Base-by-base conservation (phyloP, 140 eudicot species). In the Ambrosia hybrid region DNA sequence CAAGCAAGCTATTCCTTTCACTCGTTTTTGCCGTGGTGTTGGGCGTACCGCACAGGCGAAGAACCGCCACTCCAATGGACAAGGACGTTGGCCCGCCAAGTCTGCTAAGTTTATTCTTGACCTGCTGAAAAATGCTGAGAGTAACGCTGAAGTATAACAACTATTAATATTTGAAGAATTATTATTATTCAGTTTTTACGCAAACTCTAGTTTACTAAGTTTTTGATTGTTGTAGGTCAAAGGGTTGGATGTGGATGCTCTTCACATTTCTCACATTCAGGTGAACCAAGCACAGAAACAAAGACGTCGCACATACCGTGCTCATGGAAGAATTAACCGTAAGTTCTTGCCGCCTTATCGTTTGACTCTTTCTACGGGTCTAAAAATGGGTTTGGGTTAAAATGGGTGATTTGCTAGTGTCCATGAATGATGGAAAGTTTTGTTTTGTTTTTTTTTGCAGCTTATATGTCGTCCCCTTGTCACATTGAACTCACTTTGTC, bases 251-350 rank as follows among this genome's bases (percentile, higher is more conserved):
- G 86, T 86, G 53, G 91, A 86, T 72, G 76, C 91, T 8, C 91
- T 86, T 78, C 80, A 80, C 85, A 86, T 86, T 64, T 83, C 91
- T 11, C 91, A 86, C 82, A 86, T 86, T 72, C 88, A 86, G 74
- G 91, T 86, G 13, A 86, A 86, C 82, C 88, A 86, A 75, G 91
- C 91, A n/a, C 88, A 83, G 67, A 86, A 86, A 63, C 91, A 86
- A 78, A 86, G 91, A 59, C 91, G 91, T 26, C 75, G 87, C 21
- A 85, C 90, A 16, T 85, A 85, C 83, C 87, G 90, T 76, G 90
- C 90, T 26, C 90, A 85, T 38, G 90, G 90, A 75, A 83, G 90
- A 70, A 85, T 85, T 56, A 85, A 85, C 73, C 90, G 90, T 85
- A 17, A 76, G 87, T 82, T 12, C 48, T 39, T 36, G 4, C 11